Evolutionary conservation across 495 filamentous ascomycete genomes (phyloP), one percentile per base, ranked within the genome.

Genomic region (Hyaloscypha hepaticicola): DNA sequence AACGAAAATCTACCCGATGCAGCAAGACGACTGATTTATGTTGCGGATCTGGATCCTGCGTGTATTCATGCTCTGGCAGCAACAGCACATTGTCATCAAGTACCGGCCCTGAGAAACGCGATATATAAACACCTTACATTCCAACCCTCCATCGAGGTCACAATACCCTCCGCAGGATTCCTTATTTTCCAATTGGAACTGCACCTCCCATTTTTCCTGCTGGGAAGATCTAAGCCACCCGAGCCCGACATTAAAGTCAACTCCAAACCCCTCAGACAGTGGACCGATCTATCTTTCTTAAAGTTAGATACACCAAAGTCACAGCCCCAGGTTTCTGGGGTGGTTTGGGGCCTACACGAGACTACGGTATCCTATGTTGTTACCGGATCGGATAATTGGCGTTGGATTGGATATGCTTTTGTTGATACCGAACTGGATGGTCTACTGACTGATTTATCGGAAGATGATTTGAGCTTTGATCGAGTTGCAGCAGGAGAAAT

Each of bases 321-420:
- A 27, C 33, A 49, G 33, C 8, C n/a, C 12, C 34, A 60, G 19
- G 33, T 48, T 3, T 12, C 58, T 3, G 14, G 3, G 16, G 58
- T 26, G 26, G 26, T 60, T 60, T 60, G 58, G 58, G 58, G 58
- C 9, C 48, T 60, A 4, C 38, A 60, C 3, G 58, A 60, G 22
- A 33, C 58, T 50, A 31, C 48, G 33, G 49, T 50, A 22, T 60
- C 58, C 49, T 60, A 2, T 26, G 58, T 60, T 24, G 24, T 60
- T 5, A n/a, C 24, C 49, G 58, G 58, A 48, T 48, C 33, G 5
- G 58, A 50, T 26, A 3, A 60, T 24, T 60, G 33, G 31, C 58
- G 38, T 31, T 60, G 58, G 58, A 22, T 50, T n/a, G 58, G 34
- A 50, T 60, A 60, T 60, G 58, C 33, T 28, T 50, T 60, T n/a